Evolutionary conservation across 495 filamentous ascomycete genomes (phyloP), one percentile per base, ranked within the genome.

Genomic region (Penicillium subrubescens): DNA sequence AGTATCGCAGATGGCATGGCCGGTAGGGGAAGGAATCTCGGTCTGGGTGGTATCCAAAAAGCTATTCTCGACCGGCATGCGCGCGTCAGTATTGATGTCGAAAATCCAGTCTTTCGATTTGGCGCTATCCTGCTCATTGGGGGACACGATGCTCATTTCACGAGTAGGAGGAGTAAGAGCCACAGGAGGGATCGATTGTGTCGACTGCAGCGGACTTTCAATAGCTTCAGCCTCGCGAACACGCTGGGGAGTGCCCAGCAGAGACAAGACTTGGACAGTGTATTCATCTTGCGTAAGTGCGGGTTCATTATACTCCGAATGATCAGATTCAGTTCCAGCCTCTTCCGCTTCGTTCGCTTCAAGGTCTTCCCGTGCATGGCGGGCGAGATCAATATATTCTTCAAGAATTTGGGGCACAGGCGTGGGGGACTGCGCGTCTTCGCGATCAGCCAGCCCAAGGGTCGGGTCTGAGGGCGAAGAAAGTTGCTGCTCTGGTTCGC

Each of bases 1-100:
- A 2, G 68, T 71, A 60, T 72, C 59, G 56, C 71, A 60, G 41
- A 62, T 61, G 12, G 69, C 73, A 41, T 73, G 70, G 14, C 56
- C 52, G 8, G 52, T 52, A 12, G 63, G 65, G 66, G 59, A 73
- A 71, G 60, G 68, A 65, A 67, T 61, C 7, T 72, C 65, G n/a
- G 59, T 19, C 48, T 63, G 60, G 0, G 65, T 64, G 19, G 41
- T 69, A 51, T 69, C 62, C 25, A 62, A 33, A 33, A 44, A 43
- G 23, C 64, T 70, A 39, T 65, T 44, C 17, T 66, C 63, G 21
- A 14, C 31, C 19, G 67, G 63, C 46, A 65, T 44, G 23, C 62
- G 60, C 5, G 54, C 35, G 23, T 63, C 56, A n/a, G 35, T 37
- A 48, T 60, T 55, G 12, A 66, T 61, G 27, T 68, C 52, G 34